These are phyloP conservation scores for Boletellus emodensis DNA, from an alignment of 768 basidiomycete species.

Conservation along the genomic window DNA sequence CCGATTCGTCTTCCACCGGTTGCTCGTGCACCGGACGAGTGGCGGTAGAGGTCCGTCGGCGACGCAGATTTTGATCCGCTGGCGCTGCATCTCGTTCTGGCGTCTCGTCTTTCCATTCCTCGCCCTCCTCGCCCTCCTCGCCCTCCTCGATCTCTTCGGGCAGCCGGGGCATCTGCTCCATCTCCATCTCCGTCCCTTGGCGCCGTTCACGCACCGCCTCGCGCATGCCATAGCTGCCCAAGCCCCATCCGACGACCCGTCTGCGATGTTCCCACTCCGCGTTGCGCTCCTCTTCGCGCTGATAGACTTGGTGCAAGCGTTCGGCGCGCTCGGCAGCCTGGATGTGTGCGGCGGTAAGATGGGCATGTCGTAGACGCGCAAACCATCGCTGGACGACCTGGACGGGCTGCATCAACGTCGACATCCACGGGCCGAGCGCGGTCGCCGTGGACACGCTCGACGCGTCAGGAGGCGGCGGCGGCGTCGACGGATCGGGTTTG, in stretches of 20 bases:
- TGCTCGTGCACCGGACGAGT: background rate
- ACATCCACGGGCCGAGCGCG: background rate
- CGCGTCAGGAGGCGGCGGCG: conserved; percentile 11
- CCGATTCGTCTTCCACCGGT: conserved; percentile 1
- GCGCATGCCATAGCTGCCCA: conserved; percentile 62
- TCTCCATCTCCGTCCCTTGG: conserved; percentile 10
- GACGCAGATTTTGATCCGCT: no score
- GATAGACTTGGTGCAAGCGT: conserved; percentile 59
- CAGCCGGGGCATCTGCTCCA: background rate
- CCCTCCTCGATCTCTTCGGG: conserved; percentile 13
- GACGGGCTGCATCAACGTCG: conserved; percentile 10
- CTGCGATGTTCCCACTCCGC: conserved; percentile 24
- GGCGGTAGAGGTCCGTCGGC: no score
- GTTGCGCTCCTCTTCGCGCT: conserved; percentile 29
- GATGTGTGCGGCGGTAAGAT: conserved; percentile 62
- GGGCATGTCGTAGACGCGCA: conserved; percentile 60
- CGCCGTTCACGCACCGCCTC: conserved; percentile 31
- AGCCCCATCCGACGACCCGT: conserved; percentile 57
- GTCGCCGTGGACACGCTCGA: background rate
- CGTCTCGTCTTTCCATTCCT: conserved; percentile 20
- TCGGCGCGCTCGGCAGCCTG: conserved; percentile 68
- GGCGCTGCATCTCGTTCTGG: background rate
- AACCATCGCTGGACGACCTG: conserved; percentile 51
- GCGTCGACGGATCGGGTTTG: background rate
- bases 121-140: conserved; percentile 15